These are phyloP conservation scores for Arthrobotrys iridis DNA, from an alignment of 2,329 filamentous ascomycete genomes.

Conservation along the genomic window DNA sequence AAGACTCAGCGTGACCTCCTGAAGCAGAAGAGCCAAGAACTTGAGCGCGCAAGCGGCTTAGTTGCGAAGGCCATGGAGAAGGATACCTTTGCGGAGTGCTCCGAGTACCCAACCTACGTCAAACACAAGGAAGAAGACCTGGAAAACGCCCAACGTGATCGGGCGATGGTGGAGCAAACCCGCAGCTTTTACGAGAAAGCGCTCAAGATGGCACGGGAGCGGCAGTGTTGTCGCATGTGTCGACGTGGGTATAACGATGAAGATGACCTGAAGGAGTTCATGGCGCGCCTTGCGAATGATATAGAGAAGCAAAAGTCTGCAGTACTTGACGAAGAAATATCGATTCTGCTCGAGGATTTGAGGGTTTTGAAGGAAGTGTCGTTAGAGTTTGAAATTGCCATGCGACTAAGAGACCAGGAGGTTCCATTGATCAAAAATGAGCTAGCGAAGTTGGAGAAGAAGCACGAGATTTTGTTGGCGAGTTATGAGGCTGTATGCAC, in stretches of 20 bases:
- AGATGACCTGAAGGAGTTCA: conserved; percentile 36
- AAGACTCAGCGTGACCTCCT: conserved; percentile 63
- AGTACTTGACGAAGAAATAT: conserved; percentile 23
- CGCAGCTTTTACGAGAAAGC: conserved; percentile 43
- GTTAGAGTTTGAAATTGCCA: conserved; percentile 46
- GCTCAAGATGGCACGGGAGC: conserved; percentile 40
- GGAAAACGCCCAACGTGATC: conserved; percentile 61
- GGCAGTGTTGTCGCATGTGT: conserved; percentile 51
- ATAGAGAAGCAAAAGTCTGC: conserved; percentile 2
- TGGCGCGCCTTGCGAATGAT: conserved; percentile 17
- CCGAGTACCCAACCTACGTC: conserved; percentile 31
- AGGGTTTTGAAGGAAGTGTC: conserved; percentile 34
- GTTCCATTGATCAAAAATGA: conserved; percentile 39
- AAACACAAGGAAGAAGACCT: conserved; percentile 68
- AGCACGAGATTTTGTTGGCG: conserved; percentile 28
- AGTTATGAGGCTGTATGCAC: conserved; percentile 29
- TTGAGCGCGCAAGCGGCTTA: conserved; percentile 61
- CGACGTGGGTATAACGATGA: conserved; percentile 32
- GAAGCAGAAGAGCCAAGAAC: conserved; percentile 68
- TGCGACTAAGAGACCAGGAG: conserved; percentile 34
- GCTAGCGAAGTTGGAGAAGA: conserved; percentile 32
- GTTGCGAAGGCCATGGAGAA: conserved; percentile 41
- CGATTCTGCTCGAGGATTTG: neutral
- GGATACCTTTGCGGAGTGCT: conserved; percentile 27
- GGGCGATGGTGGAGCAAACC: conserved; percentile 43